Evolutionary conservation across 345 rosid species (phyloP).

Genomic region (Rhizophora apiculata): DNA sequence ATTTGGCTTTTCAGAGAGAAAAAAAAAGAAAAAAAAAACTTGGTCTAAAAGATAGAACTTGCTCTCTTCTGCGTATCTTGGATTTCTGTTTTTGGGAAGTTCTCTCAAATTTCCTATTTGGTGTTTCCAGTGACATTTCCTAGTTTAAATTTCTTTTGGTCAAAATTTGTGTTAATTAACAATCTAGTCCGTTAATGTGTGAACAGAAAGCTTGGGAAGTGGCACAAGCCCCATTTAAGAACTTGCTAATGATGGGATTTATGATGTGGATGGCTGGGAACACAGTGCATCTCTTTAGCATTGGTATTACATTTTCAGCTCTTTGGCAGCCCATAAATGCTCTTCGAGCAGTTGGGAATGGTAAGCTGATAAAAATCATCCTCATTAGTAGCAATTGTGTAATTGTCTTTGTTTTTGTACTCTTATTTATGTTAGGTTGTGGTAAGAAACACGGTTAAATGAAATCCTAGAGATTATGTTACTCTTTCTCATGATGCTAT

Average conservation of each 20-base stretch:
- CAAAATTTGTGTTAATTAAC: neutral
- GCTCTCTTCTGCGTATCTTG: slow-evolving; percentile 1
- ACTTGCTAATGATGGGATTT: slow-evolving; percentile 99
- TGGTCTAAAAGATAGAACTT: neutral
- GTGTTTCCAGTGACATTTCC: neutral
- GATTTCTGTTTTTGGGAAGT: neutral
- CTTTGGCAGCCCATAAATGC: slow-evolving; percentile 99
- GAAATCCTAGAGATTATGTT: neutral
- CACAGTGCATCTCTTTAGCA: slow-evolving; percentile 96
- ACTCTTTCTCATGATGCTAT: neutral
- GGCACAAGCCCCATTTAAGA: slow-evolving; percentile 97
- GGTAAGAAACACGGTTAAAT: neutral
- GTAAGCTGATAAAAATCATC: slow-evolving; percentile 38
- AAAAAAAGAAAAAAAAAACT: neutral
- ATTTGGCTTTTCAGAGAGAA: neutral
- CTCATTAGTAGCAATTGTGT: neutral
- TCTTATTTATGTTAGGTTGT: neutral
- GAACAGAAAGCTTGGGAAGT: slow-evolving; percentile 99
- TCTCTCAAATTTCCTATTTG: neutral
- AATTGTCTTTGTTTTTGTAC: neutral
- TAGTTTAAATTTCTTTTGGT: neutral
- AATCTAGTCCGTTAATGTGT: slow-evolving; percentile 6
- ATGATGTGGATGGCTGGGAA: slow-evolving; percentile 99
- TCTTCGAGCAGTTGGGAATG: slow-evolving; percentile 94
- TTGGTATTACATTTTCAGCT: slow-evolving; percentile 97